Percentiles rank a stretch among this genome's conserved stretches.
These are phyloP conservation scores for Aspergillus oerlinghausenensis DNA, from an alignment of 2,329 filamentous ascomycete genomes.

Conservation along the genomic window DNA sequence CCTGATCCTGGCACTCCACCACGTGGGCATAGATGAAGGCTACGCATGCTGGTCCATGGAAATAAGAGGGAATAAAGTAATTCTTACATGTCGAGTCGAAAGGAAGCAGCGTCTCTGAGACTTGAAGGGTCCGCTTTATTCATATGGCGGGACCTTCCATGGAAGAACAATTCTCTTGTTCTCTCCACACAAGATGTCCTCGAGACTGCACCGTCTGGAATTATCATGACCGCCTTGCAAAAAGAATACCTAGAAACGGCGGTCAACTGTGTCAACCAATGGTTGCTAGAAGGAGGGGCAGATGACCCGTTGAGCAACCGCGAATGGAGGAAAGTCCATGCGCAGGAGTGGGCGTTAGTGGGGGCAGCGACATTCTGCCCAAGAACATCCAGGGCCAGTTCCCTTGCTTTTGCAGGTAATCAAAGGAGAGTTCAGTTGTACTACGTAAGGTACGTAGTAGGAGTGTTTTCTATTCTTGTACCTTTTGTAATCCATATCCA, in stretches of 20 bases:
- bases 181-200: too few species aligned
- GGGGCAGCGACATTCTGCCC: not conserved
- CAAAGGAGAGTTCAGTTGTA: too few species aligned
- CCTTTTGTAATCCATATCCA: not conserved
- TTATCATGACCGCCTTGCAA: not conserved
- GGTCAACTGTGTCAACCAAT: not conserved
- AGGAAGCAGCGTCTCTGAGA: not conserved
- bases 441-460: too few species aligned
- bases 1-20: not conserved
- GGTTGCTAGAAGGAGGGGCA: not conserved
- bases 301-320: not conserved
- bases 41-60: not conserved
- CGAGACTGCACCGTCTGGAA: too few species aligned
- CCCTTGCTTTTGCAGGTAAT: not conserved
- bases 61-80: not conserved
- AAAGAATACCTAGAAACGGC: not conserved
- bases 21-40: not conserved
- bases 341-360: not conserved
- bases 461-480: not conserved
- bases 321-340: not conserved
- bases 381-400: not conserved
- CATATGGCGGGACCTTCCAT: too few species aligned
- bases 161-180: not conserved
- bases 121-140: not conserved
- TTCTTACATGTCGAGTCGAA: not conserved